Conservation (phyloP, 768 basidiomycete genomes). For the Boletus subparvulus region DNA sequence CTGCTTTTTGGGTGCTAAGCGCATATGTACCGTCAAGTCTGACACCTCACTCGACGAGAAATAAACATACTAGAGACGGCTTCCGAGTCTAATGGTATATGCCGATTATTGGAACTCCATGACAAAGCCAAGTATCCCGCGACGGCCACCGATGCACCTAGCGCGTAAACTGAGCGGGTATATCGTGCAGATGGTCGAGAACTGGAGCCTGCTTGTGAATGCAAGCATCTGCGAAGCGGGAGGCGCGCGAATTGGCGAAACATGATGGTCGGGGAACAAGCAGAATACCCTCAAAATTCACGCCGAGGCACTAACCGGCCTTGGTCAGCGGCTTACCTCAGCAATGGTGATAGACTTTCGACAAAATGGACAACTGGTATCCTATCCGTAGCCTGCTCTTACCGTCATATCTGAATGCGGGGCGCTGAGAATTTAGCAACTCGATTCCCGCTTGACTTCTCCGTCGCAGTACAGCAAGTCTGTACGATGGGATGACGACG, state of each 20-base stretch:
- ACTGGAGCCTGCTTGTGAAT: constrained; percentile 39
- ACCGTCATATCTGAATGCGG: too few relatives aligned
- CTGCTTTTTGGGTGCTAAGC: constrained; percentile 21
- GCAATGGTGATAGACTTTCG: not conserved
- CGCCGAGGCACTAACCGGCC: constrained; percentile 7
- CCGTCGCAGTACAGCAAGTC: too few relatives aligned
- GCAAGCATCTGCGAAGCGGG: constrained; percentile 51
- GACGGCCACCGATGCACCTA: constrained; percentile 46
- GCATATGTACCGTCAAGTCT: not conserved
- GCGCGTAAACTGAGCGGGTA: constrained; percentile 32
- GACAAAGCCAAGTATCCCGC: constrained; percentile 52
- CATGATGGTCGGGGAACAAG: constrained; percentile 38
- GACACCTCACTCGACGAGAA: not conserved
- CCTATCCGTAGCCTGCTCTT: too few relatives aligned
- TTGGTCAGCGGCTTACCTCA: constrained; percentile 29
- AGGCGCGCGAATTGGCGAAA: constrained; percentile 54
- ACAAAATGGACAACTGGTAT: too few relatives aligned
- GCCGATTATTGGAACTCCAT: constrained; percentile 40
- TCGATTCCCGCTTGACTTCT: too few relatives aligned
- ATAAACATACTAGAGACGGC: constrained; percentile 25
- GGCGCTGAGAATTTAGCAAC: too few relatives aligned
- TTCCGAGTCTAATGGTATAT: constrained; percentile 50
- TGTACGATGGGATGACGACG: too few relatives aligned
- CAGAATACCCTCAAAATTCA: constrained; percentile 22
- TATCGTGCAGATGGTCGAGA: constrained; percentile 23